Base-by-base conservation (phyloP, 2,329 filamentous ascomycete species). In the Diaporthe sp. region DNA sequence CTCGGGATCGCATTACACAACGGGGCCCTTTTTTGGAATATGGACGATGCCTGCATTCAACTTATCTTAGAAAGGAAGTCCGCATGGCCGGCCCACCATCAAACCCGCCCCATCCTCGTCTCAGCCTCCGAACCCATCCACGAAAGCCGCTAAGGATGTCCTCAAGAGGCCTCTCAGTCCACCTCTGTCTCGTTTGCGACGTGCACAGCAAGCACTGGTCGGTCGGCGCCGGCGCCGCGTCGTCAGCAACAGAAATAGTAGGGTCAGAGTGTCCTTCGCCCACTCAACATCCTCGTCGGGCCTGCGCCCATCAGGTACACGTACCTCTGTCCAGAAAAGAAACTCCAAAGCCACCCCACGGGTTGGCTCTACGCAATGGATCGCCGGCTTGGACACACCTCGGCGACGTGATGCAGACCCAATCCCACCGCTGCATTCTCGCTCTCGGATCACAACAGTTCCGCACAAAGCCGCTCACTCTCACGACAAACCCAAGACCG, bases 61-160 rank as follows among this genome's bases (percentile, higher is more conserved):
- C 82, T 83, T 85, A 82, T 82, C 85, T 83, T 86, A 85, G 84
- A 84, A 84, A 80, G 84, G 83, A 81, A 84, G 82, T 82, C 82
- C 82, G 81, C 81, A 82, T 82, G 80, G 81, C 81, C 83, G 80
- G 77, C 82, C 83, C 59, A 83, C 80, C 78, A 80, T 83, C 78
- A 81, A 80, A 73, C 75, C 81, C 72, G 79, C 80, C 65, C 76
- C 79, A 62, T 74, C 79, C 61, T 62, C 79, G 28, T 75, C 76
- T 39, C 51, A 59, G 22, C 73, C 73, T 39, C 25, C 49, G 59
- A 78, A 77, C 53, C 79, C 78, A 49, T 79, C 82, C 57, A 82
- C 80, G 51, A 76, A 75, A 75, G 80, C 82, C 70, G 80, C 81
- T 58, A 76, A 83, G 75, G 79, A 82, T 76, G 81, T 81, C 77